These are phyloP conservation scores for Podospora didyma DNA, from an alignment of 495 filamentous ascomycete genomes.

Conservation along the genomic window DNA sequence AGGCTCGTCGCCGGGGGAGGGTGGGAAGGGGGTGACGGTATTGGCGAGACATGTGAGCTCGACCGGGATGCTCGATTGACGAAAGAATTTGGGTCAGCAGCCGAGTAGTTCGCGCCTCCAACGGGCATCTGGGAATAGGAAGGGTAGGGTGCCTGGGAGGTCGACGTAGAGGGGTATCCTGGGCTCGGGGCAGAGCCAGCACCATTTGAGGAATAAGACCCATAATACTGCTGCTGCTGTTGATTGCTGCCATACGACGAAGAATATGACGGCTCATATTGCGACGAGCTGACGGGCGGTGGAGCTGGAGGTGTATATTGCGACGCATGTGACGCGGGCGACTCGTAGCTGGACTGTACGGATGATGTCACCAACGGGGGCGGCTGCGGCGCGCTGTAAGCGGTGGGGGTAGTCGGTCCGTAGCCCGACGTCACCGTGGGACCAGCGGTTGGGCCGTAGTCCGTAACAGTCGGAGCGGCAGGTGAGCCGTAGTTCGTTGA, in stretches of 20 bases:
- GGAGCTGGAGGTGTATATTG: constrained; percentile 25
- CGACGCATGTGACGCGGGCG: constrained; percentile 26
- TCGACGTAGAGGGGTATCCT: constrained; percentile 28
- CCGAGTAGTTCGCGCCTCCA: constrained; percentile 40
- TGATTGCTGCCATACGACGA: constrained; percentile 16
- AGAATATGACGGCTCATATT: constrained; percentile 27
- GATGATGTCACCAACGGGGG: constrained; percentile 28
- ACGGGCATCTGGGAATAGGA: constrained; percentile 43
- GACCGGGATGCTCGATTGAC: constrained; percentile 37
- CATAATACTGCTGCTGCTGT: constrained; percentile 24
- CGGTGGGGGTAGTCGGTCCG: not conserved
- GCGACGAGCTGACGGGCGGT: constrained; percentile 15
- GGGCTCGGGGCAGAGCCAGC: constrained; percentile 15
- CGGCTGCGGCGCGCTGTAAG: constrained; percentile 26
- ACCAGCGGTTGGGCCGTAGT: constrained; percentile 32
- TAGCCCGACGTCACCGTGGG: constrained; percentile 12
- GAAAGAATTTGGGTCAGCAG: constrained; percentile 39
- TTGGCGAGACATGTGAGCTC: constrained; percentile 38
- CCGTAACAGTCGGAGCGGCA: constrained; percentile 25
- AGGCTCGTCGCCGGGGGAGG: constrained; percentile 31
- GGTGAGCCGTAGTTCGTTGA: constrained; percentile 18
- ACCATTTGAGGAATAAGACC: constrained; percentile 30
- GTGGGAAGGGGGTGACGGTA: constrained; percentile 35
- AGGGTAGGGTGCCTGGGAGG: constrained; percentile 42
- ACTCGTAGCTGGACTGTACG: constrained; percentile 30